These are phyloP conservation scores for Beauveria sp. DNA, from an alignment of 2,329 filamentous ascomycete genomes.

Conservation along the genomic window DNA sequence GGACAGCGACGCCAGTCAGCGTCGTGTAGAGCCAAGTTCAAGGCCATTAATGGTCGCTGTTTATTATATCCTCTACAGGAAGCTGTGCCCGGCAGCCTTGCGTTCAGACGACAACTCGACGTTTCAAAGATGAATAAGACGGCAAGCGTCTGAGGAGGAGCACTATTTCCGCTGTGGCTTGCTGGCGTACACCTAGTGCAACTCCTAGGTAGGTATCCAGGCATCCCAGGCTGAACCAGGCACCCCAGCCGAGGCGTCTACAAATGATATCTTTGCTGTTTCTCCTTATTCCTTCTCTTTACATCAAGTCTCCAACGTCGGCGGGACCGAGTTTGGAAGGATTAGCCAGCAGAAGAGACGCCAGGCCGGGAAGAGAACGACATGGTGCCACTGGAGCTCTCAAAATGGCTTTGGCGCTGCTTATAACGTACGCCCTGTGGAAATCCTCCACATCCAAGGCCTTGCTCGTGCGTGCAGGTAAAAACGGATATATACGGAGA, in stretches of 20 bases:
- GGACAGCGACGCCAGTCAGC: conserved; percentile 1
- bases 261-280: background rate
- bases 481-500: conserved; percentile 4
- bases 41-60: background rate
- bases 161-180: background rate
- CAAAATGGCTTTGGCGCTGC: background rate
- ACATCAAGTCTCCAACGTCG: background rate
- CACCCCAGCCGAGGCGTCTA: background rate
- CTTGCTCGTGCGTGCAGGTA: background rate
- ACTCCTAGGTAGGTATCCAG: too few species aligned
- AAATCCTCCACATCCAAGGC: conserved; percentile 5
- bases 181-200: background rate
- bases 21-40: background rate
- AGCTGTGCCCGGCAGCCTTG: background rate
- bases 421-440: conserved; percentile 1
- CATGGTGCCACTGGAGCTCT: background rate
- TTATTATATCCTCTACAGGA: background rate
- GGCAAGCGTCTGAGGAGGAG: background rate
- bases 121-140: background rate
- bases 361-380: background rate
- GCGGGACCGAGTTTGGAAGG: background rate
- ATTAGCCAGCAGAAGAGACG: background rate
- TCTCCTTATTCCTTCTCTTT: background rate
- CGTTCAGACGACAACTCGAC: background rate
- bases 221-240: background rate